These are phyloP conservation scores for Didymosphaeria variabile DNA, from an alignment of 2,329 filamentous ascomycete species.

Conservation along the genomic window DNA sequence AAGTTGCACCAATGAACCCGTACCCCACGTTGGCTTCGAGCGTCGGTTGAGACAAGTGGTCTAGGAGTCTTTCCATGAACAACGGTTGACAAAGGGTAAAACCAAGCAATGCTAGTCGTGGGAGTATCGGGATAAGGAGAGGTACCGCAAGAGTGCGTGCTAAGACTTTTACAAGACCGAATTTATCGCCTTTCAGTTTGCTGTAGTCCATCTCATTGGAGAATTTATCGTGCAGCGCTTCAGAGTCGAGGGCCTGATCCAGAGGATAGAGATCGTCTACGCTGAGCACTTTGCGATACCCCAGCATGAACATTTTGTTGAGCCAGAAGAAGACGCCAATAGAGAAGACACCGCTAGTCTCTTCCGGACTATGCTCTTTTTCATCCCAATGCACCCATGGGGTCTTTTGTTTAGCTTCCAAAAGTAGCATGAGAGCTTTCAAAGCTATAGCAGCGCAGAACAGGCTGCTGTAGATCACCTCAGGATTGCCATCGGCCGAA, in stretches of 20 bases:
- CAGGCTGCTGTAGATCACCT: constrained; percentile 19
- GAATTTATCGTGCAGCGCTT: constrained; percentile 27
- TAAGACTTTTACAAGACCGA: constrained; percentile 32
- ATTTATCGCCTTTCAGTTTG: constrained; percentile 25
- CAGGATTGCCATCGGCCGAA: constrained; percentile 8
- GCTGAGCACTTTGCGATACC: constrained; percentile 38
- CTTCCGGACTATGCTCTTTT: constrained; percentile 43
- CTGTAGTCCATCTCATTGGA: constrained; percentile 19
- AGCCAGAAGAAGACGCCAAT: constrained; percentile 50
- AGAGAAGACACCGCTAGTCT: constrained; percentile 44
- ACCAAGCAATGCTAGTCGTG: constrained; percentile 33
- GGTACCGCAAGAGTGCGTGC: constrained; percentile 31
- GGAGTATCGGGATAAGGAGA: constrained; percentile 32
- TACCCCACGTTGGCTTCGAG: constrained; percentile 25
- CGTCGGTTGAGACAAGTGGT: constrained; percentile 22
- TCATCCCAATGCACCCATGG: constrained; percentile 33
- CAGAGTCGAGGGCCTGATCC: constrained; percentile 25
- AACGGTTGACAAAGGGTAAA: constrained; percentile 39
- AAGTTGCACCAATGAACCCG: constrained; percentile 25
- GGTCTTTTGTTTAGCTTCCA: constrained; percentile 36
- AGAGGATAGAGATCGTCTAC: constrained; percentile 42
- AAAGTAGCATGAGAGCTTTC: constrained; percentile 28
- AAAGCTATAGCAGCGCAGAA: constrained; percentile 27
- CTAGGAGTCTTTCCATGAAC: constrained; percentile 33
- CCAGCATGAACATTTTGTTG: constrained; percentile 42